phyloP scores from a whole-genome alignment of 108 stramenopile species.

The Fragilaria radians region DNA sequence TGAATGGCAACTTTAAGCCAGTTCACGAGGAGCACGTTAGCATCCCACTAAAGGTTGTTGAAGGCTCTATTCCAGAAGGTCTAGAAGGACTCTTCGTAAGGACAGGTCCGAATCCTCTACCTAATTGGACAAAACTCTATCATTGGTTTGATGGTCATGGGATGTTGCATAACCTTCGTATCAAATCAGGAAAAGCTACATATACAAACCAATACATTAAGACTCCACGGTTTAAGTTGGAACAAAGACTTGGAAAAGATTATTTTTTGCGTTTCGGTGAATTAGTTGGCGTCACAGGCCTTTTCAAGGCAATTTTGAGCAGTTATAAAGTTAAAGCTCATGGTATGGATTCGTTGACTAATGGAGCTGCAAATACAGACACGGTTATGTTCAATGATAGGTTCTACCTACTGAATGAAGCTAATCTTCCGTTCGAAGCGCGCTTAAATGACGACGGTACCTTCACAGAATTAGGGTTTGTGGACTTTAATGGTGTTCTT shows the following conservation, averaged over 20 bases:
- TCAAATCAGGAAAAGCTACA: constrained; percentile 27
- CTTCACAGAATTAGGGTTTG: constrained; percentile 25
- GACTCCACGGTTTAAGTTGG: constrained; percentile 32
- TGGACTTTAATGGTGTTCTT: constrained; percentile 10
- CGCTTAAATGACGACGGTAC: constrained; percentile 31
- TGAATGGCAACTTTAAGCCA: constrained; percentile 36
- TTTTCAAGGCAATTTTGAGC: constrained; percentile 18
- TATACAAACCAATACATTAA: constrained; percentile 40
- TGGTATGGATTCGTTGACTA: constrained; percentile 20
- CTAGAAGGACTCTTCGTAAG: constrained; percentile 26
- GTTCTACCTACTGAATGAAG: constrained; percentile 37
- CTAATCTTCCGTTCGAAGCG: constrained; percentile 25
- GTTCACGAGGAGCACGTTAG: constrained; percentile 26
- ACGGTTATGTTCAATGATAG: constrained; percentile 31
- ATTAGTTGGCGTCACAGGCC: constrained; percentile 26
- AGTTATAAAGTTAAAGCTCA: constrained; percentile 26
- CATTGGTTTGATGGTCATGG: constrained; percentile 46
- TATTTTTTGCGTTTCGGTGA: constrained; percentile 33
- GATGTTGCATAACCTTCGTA: constrained; percentile 27
- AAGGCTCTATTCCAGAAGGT: constrained; percentile 27
- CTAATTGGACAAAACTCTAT: constrained; percentile 25
- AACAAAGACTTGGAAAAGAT: constrained; percentile 29
- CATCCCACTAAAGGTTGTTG: constrained; percentile 22
- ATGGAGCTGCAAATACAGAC: constrained; percentile 22
- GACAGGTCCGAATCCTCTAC: constrained; percentile 37